Base-by-base conservation (phyloP, 1,284 basidiomycete genomes). In the Leucoagaricus sp. region DNA sequence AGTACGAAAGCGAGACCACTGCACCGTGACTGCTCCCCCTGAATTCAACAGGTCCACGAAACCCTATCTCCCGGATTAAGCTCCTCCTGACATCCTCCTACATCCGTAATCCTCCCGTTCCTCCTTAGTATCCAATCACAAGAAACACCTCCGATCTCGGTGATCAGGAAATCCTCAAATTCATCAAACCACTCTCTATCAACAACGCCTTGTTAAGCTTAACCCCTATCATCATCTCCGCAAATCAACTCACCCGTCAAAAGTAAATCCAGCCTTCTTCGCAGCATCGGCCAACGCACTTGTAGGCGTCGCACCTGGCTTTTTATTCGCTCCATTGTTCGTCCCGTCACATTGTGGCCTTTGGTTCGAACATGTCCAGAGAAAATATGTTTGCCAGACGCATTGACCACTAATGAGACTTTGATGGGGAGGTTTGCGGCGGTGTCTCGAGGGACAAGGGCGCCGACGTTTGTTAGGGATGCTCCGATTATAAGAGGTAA, bases 391-490 rank as follows among this genome's bases (percentile, higher is more conserved):
- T 61, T 55, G 6, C 65, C 44, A 5, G 60, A 62, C 6, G 75
- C 76, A 61, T 77, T 76, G 44, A 79, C 68, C 38, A n/a, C n/a
- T n/a, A n/a, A n/a, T 74, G 69, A 21, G 78, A 61, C 46, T 73
- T 69, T n/a, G n/a, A n/a, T n/a, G n/a, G n/a, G n/a, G n/a, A n/a
- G n/a, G n/a, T n/a, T n/a, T n/a, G n/a, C n/a, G n/a, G n/a, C n/a
- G n/a, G n/a, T n/a, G n/a, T n/a, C n/a, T n/a, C n/a, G n/a, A n/a
- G n/a, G n/a, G n/a, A n/a, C n/a, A n/a, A n/a, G n/a, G n/a, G n/a
- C n/a, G n/a, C n/a, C n/a, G n/a, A n/a, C n/a, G n/a, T n/a, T n/a
- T n/a, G n/a, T n/a, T n/a, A n/a, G n/a, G n/a, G n/a, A n/a, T n/a
- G n/a, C n/a, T n/a, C n/a, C n/a, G n/a, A n/a, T n/a, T n/a, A n/a